phyloP scores from a whole-genome alignment of 768 basidiomycete genomes.

The Lyophyllum decastes region DNA sequence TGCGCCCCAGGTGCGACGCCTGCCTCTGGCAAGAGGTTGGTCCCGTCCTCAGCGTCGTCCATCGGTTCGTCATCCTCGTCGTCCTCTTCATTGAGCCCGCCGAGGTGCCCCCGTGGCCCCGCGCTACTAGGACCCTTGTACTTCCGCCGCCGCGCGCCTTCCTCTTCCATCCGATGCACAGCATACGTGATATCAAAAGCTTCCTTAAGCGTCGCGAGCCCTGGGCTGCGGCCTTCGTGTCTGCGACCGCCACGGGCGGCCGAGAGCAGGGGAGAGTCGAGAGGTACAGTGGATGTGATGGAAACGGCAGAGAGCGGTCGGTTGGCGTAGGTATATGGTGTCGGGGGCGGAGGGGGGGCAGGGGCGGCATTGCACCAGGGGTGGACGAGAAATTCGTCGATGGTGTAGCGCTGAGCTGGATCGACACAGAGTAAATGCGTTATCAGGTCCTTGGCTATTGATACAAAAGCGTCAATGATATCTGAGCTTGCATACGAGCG shows the following conservation, averaged over 20 bases:
- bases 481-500: background rate
- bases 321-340: constrained; percentile 52
- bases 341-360: constrained; percentile 64
- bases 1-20: constrained; percentile 12
- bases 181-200: constrained; percentile 99
- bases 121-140: constrained; percentile 80
- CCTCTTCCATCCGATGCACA: constrained; percentile 99
- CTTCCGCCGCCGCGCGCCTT: constrained; percentile 84
- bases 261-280: constrained; percentile 91
- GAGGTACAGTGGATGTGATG: constrained; percentile 46
- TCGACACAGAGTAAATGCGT: constrained; percentile 94
- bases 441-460: constrained; percentile 91
- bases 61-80: constrained; percentile 61
- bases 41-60: constrained; percentile 50
- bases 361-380: constrained; percentile 87
- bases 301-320: constrained; percentile 32
- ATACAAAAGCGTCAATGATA: background rate
- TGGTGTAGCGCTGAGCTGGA: constrained; percentile 93
- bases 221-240: constrained; percentile 83
- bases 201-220: constrained; percentile 91
- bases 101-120: constrained; percentile 75
- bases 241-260: constrained; percentile 73
- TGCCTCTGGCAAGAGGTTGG: constrained; percentile 21
- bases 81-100: constrained; percentile 91
- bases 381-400: constrained; percentile 96